phyloP scores from a whole-genome alignment of 106 monocot genomes.

The Dendrobium officinale region DNA sequence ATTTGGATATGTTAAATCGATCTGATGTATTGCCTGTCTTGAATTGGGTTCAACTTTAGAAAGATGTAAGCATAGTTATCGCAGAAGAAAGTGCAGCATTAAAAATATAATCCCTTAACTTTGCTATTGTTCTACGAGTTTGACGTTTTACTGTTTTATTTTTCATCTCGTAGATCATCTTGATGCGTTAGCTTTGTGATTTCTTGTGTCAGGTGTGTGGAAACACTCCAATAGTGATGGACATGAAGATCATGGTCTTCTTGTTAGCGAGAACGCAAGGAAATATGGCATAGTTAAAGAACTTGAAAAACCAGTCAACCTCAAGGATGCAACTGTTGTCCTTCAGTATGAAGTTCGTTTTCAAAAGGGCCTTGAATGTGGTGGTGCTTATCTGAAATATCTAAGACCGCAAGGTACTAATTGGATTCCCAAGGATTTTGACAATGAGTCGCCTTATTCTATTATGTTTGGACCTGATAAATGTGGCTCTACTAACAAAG shows the following conservation, averaged over 20 bases:
- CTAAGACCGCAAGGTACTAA: conserved; percentile 60
- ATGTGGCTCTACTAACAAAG: conserved; percentile 56
- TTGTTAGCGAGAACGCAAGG: conserved; percentile 68
- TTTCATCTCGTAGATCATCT: no score
- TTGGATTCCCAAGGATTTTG: conserved; percentile 69
- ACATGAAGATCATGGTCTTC: conserved; percentile 78
- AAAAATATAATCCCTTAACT: no score
- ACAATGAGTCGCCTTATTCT: conserved; percentile 71
- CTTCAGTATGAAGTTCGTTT: conserved; percentile 70
- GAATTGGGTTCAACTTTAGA: no score
- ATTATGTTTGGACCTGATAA: conserved; percentile 93
- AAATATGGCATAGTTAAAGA: conserved; percentile 78
- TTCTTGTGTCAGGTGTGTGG: conserved; percentile 49
- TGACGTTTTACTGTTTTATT: no score
- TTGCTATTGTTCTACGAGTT: no score
- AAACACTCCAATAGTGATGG: conserved; percentile 81
- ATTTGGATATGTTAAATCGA: no score
- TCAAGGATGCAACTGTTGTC: conserved; percentile 52
- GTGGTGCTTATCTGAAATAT: conserved; percentile 79
- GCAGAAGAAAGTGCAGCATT: no score
- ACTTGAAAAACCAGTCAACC: conserved; percentile 38
- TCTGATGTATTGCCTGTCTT: no score
- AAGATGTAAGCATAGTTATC: no score
- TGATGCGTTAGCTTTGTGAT: not conserved
- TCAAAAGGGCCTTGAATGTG: conserved; percentile 87